Percentiles rank a stretch among this genome's conserved stretches.
These are phyloP conservation scores for Zoysia pacifica DNA, from an alignment of 176 grass and related monocot genomes.

Conservation along the genomic window DNA sequence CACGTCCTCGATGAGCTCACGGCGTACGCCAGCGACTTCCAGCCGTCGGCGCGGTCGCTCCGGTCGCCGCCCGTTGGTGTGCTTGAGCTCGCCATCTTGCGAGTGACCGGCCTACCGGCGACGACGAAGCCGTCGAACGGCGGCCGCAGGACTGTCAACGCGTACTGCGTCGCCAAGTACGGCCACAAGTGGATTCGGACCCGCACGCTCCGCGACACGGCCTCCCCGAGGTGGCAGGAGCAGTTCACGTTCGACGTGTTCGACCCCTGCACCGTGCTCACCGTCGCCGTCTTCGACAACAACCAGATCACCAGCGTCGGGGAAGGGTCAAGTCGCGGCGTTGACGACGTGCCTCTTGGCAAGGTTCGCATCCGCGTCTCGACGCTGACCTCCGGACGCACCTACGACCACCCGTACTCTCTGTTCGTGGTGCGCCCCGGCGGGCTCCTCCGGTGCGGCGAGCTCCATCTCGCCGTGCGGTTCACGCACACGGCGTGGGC, in stretches of 20 bases:
- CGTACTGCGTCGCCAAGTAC: slow-evolving; percentile 86
- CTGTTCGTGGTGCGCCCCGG: slow-evolving; percentile 5
- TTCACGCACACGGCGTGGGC: slow-evolving; percentile 39
- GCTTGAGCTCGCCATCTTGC: slow-evolving; percentile 22
- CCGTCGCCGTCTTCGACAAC: slow-evolving; percentile 52
- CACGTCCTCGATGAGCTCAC: slow-evolving; percentile 45
- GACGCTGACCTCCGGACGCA: slow-evolving; percentile 24
- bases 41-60: slow-evolving; percentile 29
- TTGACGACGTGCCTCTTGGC: not conserved
- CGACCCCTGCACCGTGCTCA: slow-evolving; percentile 53
- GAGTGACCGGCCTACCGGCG: not conserved
- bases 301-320: slow-evolving; percentile 14
- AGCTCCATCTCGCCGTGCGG: slow-evolving; percentile 48
- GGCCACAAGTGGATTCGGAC: slow-evolving; percentile 80
- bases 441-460: slow-evolving; percentile 31
- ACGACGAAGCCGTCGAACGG: slow-evolving; percentile 6
- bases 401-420: slow-evolving; percentile 18
- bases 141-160: slow-evolving; percentile 36
- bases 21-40: slow-evolving; percentile 38
- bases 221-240: slow-evolving; percentile 41
- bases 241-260: slow-evolving; percentile 53
- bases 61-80: not conserved
- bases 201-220: slow-evolving; percentile 30
- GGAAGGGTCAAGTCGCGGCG: not conserved
- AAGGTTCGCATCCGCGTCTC: slow-evolving; percentile 47